Base-by-base conservation (phyloP, 768 basidiomycete species). In the Leccinum boreale region DNA sequence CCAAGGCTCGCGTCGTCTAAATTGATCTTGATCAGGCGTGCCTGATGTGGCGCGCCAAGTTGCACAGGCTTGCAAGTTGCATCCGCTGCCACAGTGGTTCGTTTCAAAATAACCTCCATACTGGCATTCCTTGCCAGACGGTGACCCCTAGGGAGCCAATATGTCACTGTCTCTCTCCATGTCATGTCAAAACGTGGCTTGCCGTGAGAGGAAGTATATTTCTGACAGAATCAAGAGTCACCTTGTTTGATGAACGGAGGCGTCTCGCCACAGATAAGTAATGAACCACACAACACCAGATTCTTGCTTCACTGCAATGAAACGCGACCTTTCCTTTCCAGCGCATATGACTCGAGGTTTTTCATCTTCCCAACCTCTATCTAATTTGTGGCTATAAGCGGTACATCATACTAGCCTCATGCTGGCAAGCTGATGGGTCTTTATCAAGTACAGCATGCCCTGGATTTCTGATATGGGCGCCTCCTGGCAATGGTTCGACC, bases 361-460 rank as follows among this genome's bases (percentile, higher is more conserved):
- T 50, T 60, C 35, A 50, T 50, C 24, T 60, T 17, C 10, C 12
- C 14, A 39, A 17, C 31, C 15, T 48, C 47, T 28, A 48, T 48
- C 26, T 48, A 48, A 48, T 29, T 52, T 17, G 55, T 36, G 61
- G 56, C 35, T 26, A 36, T 48, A 2, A 57, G 48, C 31, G 21
- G 17, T 48, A 51, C 39, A 17, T n/a, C 28, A 46, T 54, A 47
- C 23, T 29, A n/a, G 39, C 49, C 31, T 55, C 53, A 53, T 53
- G 44, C 23, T 42, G 50, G 50, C 31, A 49, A 29, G 17, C 5
- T 49, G 44, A 49, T 21, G 45, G 11, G n/a, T 21, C 10, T 36
- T 36, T n/a, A n/a, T 44, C 23, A 2, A 49, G 24, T 47, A 66
- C 64, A 64, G 63, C 64, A 56, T 56, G 65, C 54, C 56, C n/a